Base-by-base conservation (phyloP, 306 rosid species). In the Notholithocarpus densiflorus region DNA sequence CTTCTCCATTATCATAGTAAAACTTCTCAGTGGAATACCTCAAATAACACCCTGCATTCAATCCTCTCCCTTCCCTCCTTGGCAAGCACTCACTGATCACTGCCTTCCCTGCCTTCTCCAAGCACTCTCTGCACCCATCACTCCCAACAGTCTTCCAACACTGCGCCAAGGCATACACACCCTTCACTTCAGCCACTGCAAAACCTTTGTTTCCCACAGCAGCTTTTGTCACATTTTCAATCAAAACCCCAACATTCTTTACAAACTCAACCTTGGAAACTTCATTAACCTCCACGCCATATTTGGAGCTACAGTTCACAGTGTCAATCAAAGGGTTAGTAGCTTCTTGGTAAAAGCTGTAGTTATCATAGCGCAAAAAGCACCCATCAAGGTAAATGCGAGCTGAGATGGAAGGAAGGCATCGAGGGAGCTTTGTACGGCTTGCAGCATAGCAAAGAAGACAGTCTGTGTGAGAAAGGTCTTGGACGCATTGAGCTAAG, bases 11-110 rank as follows among this genome's bases (percentile, higher is more conserved):
- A 27, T 88, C 83, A 21, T 73, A 73, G 56, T 84, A 90, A 55
- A 94, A 92, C 56, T 90, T 92, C 15, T 59, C 53, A 1, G 96
- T 85, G 0, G 98, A 90, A 72, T 89, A 94, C 37, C 97, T 90
- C 90, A 92, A 77, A 76, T 94, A 94, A 76, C 98, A 94, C 3
- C 98, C 98, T 45, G 92, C 90, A 84, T 88, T 86, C 90, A 94
- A 79, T 15, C 85, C 91, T 77, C 89, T 89, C 43, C 96, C 98
- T 84, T 94, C 96, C 15, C 56, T 90, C 6, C 83, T 84, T 0
- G 90, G 87, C 53, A 70, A 79, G 74, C 98, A 94, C 0, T 74
- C 74, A 48, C 57, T 48, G 53, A 48, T 79, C 0, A 87, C 77
- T 2, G 75, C 90, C 64, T 59, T 65, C 3, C 21, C 89, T 0